These are phyloP conservation scores for Penicillium sp. DNA, from an alignment of 2,329 filamentous ascomycete species.

Conservation along the genomic window DNA sequence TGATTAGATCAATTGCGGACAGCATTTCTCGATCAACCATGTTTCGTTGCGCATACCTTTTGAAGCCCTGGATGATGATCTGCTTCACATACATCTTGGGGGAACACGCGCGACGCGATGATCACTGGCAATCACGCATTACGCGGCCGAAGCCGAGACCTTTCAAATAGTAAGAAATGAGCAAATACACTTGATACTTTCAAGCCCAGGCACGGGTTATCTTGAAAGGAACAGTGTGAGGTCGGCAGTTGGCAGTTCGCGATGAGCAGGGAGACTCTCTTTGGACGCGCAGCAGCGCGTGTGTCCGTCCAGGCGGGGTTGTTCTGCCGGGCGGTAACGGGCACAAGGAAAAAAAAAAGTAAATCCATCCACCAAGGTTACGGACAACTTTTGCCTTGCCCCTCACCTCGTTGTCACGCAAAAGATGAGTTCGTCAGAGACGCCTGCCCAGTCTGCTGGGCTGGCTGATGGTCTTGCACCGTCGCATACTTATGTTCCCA, in stretches of 20 bases:
- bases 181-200: not conserved
- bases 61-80: slow-evolving; percentile 99
- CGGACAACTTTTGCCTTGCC: not conserved
- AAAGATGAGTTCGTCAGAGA: slow-evolving; percentile 32
- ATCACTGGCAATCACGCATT: slow-evolving; percentile 34
- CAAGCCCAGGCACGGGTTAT: not conserved
- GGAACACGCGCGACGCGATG: slow-evolving; percentile 34
- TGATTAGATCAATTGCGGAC: not conserved
- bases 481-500: slow-evolving; percentile 54
- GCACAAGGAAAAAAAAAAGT: slow-evolving; percentile 31
- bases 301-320: slow-evolving; percentile 32
- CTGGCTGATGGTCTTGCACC: slow-evolving; percentile 52
- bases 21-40: not conserved
- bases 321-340: slow-evolving; percentile 43
- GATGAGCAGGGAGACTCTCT: slow-evolving; percentile 17
- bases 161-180: not conserved
- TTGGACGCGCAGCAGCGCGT: slow-evolving; percentile 29
- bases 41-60: slow-evolving; percentile 67
- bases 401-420: not conserved
- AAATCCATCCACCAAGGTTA: slow-evolving; percentile 5
- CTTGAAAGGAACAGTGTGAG: too few species aligned
- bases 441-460: slow-evolving; percentile 24
- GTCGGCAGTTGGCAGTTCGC: slow-evolving; percentile 12
- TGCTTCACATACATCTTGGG: slow-evolving; percentile 95
- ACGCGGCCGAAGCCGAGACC: slow-evolving; percentile 24